Evolutionary conservation across 768 basidiomycete genomes (phyloP), one percentile per base, ranked within the genome.

Genomic region (Trametes meyenii): DNA sequence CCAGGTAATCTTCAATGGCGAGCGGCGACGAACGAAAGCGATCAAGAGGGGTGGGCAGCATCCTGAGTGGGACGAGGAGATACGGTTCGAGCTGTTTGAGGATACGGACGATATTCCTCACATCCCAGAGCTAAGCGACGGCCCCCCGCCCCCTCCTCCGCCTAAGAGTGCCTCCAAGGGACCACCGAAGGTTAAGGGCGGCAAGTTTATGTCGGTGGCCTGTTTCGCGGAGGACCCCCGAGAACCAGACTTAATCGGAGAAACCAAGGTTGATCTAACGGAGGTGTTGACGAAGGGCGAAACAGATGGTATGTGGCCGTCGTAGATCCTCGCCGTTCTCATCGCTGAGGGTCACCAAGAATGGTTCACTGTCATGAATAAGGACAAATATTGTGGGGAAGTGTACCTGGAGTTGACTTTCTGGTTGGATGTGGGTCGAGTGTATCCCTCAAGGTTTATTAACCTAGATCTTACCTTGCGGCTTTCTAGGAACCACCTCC

Each of bases 11-110:
- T 78, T 95, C 54, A 89, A 92, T 70, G 86, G 87, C 51, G 89
- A 95, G 74, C 95, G 88, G 70, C 85, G 88, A 60, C 83, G 92
- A 53, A 98, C 96, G 5, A 93, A 90, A 73, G 87, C 94, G n/a
- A 89, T 98, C 73, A 96, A 92, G 72, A 89, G 94, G 33, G 97
- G 97, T 51, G 97, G 97, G 17, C 97, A 99, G 73, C 95, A 97
- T 74, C 97, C 97, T 5, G 94, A 94, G 76, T 99, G 97, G 96
- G 97, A 99, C 72, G 95, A 97, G 69, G 97, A 99, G 76, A 80
- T 98, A 70, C 88, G 97, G 44, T 98, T 98, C 75, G 87, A 89
- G 24, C 79, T 99, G 46, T 84, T 81, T 65, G 96, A 98, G 71
- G 93, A 94, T 65, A 56, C 60, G 10, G 59, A 67, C 21, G 66